Percentiles rank a stretch among this genome's conserved stretches.
Evolutionary conservation across 345 rosid genomes (phyloP).

Genomic region (Arabis hirsuta): DNA sequence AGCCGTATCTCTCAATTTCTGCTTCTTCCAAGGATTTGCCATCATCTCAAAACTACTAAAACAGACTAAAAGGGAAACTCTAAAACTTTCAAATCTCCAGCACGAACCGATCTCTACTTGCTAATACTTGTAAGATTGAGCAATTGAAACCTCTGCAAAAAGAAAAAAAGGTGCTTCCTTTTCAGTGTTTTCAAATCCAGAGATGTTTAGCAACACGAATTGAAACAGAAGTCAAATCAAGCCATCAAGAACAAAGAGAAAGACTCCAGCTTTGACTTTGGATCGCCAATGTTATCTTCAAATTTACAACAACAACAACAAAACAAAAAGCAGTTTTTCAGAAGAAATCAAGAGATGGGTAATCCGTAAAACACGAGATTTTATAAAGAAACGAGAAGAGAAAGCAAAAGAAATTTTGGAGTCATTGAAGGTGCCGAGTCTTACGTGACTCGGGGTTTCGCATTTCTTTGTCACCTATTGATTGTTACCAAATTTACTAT

Average conservation of each 20-base stretch:
- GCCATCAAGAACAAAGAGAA: not conserved
- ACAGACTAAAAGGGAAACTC: conserved; percentile 1
- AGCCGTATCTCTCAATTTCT: conserved; percentile 55
- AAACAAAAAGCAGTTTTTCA: not conserved
- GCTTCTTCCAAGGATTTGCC: conserved; percentile 68
- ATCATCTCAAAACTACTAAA: conserved; percentile 41
- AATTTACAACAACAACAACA: conserved; percentile 7
- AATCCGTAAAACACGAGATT: not conserved
- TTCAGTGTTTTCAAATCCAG: conserved; percentile 14
- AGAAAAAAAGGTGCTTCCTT: conserved; percentile 7
- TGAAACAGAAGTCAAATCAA: conserved; percentile 13
- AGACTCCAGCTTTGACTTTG: conserved; percentile 29
- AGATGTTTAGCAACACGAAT: conserved; percentile 7
- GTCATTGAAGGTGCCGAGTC: conserved; percentile 17
- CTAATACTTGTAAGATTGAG: not conserved
- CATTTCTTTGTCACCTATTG: conserved; percentile 19
- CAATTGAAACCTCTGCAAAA: not conserved
- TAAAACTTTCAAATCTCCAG: not conserved
- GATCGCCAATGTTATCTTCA: conserved; percentile 2
- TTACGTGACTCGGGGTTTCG: conserved; percentile 27
- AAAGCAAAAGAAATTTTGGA: not conserved
- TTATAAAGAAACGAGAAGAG: not conserved
- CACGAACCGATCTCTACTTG: not conserved
- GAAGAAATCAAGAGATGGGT: conserved; percentile 27
- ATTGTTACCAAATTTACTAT: conserved; percentile 25